Conservation (phyloP, 83 land plant genomes). For the Isoetes engelmannii region DNA sequence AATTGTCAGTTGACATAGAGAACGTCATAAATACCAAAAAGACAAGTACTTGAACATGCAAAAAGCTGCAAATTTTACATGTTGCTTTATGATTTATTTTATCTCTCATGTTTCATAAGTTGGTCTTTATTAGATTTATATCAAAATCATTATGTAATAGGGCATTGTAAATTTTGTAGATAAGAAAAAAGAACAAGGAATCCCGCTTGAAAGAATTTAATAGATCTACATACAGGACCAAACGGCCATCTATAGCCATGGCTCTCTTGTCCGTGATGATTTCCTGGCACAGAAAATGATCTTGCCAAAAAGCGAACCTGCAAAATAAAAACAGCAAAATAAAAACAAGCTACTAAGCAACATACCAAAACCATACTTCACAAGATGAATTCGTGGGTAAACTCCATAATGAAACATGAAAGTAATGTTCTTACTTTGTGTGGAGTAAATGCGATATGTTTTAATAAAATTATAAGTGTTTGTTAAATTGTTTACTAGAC, state of each 20-base stretch:
- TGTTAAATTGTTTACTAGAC: no score
- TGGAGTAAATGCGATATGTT: not conserved
- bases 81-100: no score
- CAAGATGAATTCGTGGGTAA: not conserved
- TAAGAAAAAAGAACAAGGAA: not conserved
- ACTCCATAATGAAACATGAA: not conserved
- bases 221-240: constrained; percentile 70
- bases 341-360: not conserved
- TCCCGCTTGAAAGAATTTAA: not conserved
- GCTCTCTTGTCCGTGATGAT: constrained; percentile 96
- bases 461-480: not conserved
- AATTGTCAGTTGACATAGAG: not conserved
- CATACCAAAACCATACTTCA: not conserved
- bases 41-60: not conserved
- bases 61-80: not conserved
- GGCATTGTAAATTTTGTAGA: not conserved
- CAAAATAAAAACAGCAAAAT: constrained; percentile 13
- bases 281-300: constrained; percentile 94
- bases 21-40: not conserved
- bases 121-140: no score
- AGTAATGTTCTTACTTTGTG: not conserved
- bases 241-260: constrained; percentile 96
- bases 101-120: no score
- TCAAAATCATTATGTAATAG: no score
- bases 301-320: constrained; percentile 93